Conservation (phyloP, 2,329 filamentous ascomycete genomes). For the Lachnellula subtilissima region DNA sequence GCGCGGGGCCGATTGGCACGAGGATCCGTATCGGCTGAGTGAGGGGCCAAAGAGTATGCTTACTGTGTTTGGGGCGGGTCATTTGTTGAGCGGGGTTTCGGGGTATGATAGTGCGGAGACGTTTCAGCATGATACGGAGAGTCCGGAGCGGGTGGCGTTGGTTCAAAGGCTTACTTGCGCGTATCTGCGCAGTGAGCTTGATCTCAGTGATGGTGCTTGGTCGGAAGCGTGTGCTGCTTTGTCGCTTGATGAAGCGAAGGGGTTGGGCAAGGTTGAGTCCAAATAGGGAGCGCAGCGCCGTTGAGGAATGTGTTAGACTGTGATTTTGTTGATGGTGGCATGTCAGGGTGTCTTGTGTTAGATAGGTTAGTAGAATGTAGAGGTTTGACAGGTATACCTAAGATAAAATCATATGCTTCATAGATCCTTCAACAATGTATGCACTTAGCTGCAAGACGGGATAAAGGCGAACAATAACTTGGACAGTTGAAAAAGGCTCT, state of each 20-base stretch:
- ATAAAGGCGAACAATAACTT: too few relatives aligned
- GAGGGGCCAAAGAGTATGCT: constrained; percentile 35
- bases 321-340: too few relatives aligned
- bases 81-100: constrained; percentile 37
- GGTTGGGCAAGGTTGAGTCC: background rate
- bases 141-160: constrained; percentile 29
- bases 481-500: too few relatives aligned
- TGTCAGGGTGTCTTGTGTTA: too few relatives aligned
- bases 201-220: constrained; percentile 26
- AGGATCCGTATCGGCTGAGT: constrained; percentile 33
- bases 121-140: constrained; percentile 28
- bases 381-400: too few relatives aligned
- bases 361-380: too few relatives aligned
- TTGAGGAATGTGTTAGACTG: too few relatives aligned
- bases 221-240: background rate
- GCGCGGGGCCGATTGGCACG: constrained; percentile 37
- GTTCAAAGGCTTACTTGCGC: constrained; percentile 35
- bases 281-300: background rate
- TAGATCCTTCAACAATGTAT: too few relatives aligned
- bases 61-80: constrained; percentile 32
- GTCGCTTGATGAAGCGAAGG: background rate
- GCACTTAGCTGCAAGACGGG: too few relatives aligned
- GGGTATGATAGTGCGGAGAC: constrained; percentile 36
- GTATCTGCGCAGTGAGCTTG: constrained; percentile 35
- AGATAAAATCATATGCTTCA: too few relatives aligned